These are phyloP conservation scores for Exobasidium cylindrosporum DNA, from an alignment of 1,284 basidiomycete species.

Conservation along the genomic window DNA sequence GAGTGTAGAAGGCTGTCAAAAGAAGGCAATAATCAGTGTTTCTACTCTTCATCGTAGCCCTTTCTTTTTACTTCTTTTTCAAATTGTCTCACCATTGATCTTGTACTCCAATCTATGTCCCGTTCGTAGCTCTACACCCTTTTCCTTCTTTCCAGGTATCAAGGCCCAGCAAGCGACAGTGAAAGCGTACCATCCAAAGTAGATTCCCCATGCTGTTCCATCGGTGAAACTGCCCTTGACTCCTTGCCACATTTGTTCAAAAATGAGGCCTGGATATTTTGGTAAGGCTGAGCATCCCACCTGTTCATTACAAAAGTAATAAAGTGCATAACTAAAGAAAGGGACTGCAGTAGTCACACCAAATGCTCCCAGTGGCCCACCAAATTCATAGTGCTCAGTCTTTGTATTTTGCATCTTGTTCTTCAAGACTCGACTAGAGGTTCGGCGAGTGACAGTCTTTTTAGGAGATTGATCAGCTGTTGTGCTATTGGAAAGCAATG, in stretches of 20 bases:
- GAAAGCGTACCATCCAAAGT: slow-evolving; percentile 86
- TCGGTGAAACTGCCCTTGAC: slow-evolving; percentile 66
- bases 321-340: slow-evolving; percentile 72
- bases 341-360: slow-evolving; percentile 74
- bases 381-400: slow-evolving; percentile 72
- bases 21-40: not conserved
- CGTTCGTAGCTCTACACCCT: slow-evolving; percentile 74
- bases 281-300: slow-evolving; percentile 44
- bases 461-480: not conserved
- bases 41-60: no score
- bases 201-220: slow-evolving; percentile 70
- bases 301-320: slow-evolving; percentile 76
- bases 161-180: slow-evolving; percentile 77
- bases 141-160: slow-evolving; percentile 80
- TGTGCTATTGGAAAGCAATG: slow-evolving; percentile 4
- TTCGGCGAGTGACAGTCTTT: slow-evolving; percentile 2
- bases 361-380: slow-evolving; percentile 77
- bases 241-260: slow-evolving; percentile 21
- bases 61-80: not conserved
- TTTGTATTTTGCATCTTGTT: slow-evolving; percentile 18
- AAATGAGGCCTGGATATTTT: slow-evolving; percentile 25
- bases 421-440: slow-evolving; percentile 2
- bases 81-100: slow-evolving; percentile 73
- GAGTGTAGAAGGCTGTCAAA: slow-evolving; percentile 74
- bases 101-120: slow-evolving; percentile 80